Evolutionary conservation across 2,329 filamentous ascomycete species (phyloP), one percentile per base, ranked within the genome.

Genomic region (Alternaria consortialis): DNA sequence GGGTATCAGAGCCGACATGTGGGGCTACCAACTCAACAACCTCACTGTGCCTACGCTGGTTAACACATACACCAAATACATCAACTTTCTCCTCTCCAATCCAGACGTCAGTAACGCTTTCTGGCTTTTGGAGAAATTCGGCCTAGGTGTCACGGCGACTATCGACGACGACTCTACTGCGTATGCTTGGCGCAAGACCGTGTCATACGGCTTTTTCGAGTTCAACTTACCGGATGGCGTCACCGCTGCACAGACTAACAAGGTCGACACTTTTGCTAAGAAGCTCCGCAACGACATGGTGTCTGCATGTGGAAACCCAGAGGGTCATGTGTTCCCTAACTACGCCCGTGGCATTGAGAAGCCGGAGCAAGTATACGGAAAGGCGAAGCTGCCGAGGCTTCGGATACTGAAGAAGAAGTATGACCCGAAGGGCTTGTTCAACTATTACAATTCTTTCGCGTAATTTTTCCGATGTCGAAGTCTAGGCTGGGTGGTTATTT

Each of bases 351-450:
- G 69, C 4, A 63, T 63, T 31, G 74, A 75, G 36, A 60, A 59
- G 31, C 59, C 70, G 9, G 67, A 73, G 48, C 62, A 58, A 0
- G 48, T 74, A 8, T 79, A 78, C 56, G 76, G 75, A 7, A 69
- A 69, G 50, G 68, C 76, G 29, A 60, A 74, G 25, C 8, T 77
- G 39, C 56, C 70, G 36, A 73, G 65, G 58, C 57, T 79, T 46
- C 51, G 62, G 56, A 56, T 17, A 4, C 54, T 79, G 40, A 79
- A 79, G 64, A 58, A 53, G 40, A 50, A 62, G 46, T 78, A 71
- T 50, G 77, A 79, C 63, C 77, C 77, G 2, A 31, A 55, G 27
- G 43, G 53, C 0, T 20, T 48, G 11, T 59, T 59, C 4, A 52
- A 58, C 23, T 11, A 37, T 9, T 55, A 31, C 12, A 55, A 47